These are phyloP conservation scores for Aegilops speltoides DNA, from an alignment of 176 grass and related monocot species.

Conservation along the genomic window DNA sequence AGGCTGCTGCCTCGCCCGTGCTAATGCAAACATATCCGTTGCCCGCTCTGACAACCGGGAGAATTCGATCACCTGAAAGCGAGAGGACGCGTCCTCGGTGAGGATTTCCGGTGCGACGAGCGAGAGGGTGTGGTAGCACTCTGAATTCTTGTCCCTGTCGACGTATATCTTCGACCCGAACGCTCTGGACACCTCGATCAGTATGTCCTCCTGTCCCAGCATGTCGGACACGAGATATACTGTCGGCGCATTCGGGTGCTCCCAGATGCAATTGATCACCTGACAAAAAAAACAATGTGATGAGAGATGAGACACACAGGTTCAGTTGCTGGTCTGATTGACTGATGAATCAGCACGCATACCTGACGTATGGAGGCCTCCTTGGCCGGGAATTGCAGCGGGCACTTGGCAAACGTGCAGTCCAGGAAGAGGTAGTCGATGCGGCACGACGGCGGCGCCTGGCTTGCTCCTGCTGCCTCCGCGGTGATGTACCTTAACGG, in stretches of 20 bases:
- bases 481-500: constrained; percentile 32
- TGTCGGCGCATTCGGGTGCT: constrained; percentile 42
- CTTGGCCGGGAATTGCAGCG: constrained; percentile 58
- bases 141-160: constrained; percentile 34
- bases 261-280: constrained; percentile 77
- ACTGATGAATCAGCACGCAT: background rate
- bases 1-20: constrained; percentile 34
- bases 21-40: constrained; percentile 31
- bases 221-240: constrained; percentile 72
- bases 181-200: constrained; percentile 53
- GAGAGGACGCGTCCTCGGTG: constrained; percentile 31
- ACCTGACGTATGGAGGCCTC: constrained; percentile 67
- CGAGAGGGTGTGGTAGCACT: constrained; percentile 45
- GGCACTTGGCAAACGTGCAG: constrained; percentile 67
- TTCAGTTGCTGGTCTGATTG: background rate
- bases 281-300: background rate
- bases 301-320: background rate
- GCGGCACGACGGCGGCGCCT: background rate
- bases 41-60: constrained; percentile 42
- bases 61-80: constrained; percentile 66
- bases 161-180: constrained; percentile 62
- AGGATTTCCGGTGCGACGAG: constrained; percentile 63
- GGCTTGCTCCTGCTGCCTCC: background rate
- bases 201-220: constrained; percentile 79
- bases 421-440: constrained; percentile 72